Conservation (phyloP, 2,329 filamentous ascomycete species). For the Acarospora socialis region DNA sequence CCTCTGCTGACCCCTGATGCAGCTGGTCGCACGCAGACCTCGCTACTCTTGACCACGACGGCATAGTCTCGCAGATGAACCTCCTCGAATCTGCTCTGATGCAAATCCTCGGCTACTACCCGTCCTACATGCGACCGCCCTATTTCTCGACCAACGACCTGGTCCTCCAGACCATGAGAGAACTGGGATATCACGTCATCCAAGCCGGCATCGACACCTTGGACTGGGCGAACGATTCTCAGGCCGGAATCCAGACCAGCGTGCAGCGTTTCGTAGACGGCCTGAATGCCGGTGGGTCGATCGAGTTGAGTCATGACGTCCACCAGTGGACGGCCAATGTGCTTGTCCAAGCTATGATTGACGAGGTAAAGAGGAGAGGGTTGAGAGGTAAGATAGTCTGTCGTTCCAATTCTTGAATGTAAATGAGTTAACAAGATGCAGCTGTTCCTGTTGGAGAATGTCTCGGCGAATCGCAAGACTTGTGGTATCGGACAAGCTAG, state of each 20-base stretch:
- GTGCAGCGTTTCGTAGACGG: conserved; percentile 21
- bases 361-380: no score
- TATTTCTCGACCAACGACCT: conserved; percentile 27
- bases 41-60: conserved; percentile 23
- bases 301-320: conserved; percentile 25
- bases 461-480: no score
- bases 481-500: no score
- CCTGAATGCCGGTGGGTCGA: conserved; percentile 21
- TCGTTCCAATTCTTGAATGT: no score
- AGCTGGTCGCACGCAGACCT: conserved; percentile 36
- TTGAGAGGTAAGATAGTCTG: no score
- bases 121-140: conserved; percentile 40
- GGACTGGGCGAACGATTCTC: conserved; percentile 27
- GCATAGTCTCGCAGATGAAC: conserved; percentile 29
- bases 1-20: not conserved
- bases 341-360: no score
- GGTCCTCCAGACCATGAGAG: conserved; percentile 24
- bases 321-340: conserved; percentile 25
- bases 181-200: conserved; percentile 36
- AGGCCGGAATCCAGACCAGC: conserved; percentile 18
- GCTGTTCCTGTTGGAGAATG: no score
- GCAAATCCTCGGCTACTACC: conserved; percentile 34
- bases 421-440: no score
- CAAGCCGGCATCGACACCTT: conserved; percentile 33
- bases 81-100: conserved; percentile 34